Evolutionary conservation across 2,329 filamentous ascomycete genomes (phyloP), one percentile per base, ranked within the genome.

Genomic region (Aspergillus candidus): DNA sequence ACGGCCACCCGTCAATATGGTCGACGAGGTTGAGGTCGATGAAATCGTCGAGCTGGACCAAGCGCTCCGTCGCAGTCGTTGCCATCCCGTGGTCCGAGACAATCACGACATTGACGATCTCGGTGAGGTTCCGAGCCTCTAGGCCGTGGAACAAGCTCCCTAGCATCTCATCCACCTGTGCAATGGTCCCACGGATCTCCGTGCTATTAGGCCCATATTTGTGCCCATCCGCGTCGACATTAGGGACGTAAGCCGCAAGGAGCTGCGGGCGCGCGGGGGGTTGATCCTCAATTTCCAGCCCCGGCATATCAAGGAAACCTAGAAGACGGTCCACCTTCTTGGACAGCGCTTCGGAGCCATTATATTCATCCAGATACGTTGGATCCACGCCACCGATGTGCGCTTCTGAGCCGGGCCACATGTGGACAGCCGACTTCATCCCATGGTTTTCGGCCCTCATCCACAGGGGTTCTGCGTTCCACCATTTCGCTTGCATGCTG

Each of bases 11-110:
- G 55, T 98, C 93, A 18, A 82, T 84, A 61, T 93, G 88, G 46
- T 85, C 84, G 35, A 97, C 82, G 55, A 88, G 77, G 38, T 70
- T 72, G 5, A 85, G 75, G 61, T 96, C 88, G 37, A 97, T 75
- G 4, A 97, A 69, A 59, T 96, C 88, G 51, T 98, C 93, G 2
- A 97, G 74, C 66, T 97, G 93, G 18, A 97, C 77, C 36, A 97
- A 72, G 10, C 93, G 79, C 13, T 82, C 75, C 0, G 78, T 80
- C 47, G 90, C 86, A 0, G 93, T 97, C 0, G 89, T 94, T 1
- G 93, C 93, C 93, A 98, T 98, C 40, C 93, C 93, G 62, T 98
- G 93, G 62, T 98, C 93, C 0, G 89, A 96, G 2, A 98, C 91
- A n/a, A 98, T 77, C 30, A 98, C 82, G 6, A 98, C 78, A 54